Evolutionary conservation across 305 asterid species (phyloP), one percentile per base, ranked within the genome.

Genomic region (Rubia occidens): DNA sequence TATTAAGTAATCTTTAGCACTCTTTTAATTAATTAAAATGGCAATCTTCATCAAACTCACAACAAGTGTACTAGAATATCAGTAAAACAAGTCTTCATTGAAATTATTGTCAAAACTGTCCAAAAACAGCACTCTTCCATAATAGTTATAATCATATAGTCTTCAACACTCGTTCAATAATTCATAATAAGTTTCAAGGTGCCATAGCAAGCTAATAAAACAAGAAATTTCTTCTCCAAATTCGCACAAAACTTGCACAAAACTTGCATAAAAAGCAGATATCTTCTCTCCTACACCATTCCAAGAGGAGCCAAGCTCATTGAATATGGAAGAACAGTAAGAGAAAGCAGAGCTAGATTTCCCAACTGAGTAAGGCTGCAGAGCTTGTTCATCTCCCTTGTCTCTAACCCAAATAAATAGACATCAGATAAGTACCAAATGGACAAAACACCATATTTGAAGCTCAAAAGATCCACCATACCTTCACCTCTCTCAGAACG

Each of bases 291-390:
- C 72, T 68, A 68, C 11, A n/a, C 67, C 3, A 24, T 24, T 1
- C 26, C 26, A 24, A 85, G 71, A 1, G 89, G 90, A 74, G 74
- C 93, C 78, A 89, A 73, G 73, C 87, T 86, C 89, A 85, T 82
- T 40, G 81, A 21, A 59, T 85, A 87, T 1, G 96, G 85, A 26
- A 85, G 74, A 44, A 87, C 88, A n/a, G 80, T 84, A 5, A 94
- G 91, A 42, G 77, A 75, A 73, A 67, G 73, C 73, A 80, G 60
- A 18, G 88, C 69, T 51, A 75, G 76, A 0, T 80, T 82, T 18
- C 88, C 95, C 64, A 90, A 66, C 24, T 71, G 68, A 53, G 81
- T 65, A 29, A 69, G 66, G 24, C 65, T 44, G 32, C 91, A 88
- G 8, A 88, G 72, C 67, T 55, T 78, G 67, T 54, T 80, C 88